A percentile compares a stretch with the other conserved stretches of the same genome.
phyloP scores from a whole-genome alignment of 495 filamentous ascomycete species.

The Penicillium herquei region DNA sequence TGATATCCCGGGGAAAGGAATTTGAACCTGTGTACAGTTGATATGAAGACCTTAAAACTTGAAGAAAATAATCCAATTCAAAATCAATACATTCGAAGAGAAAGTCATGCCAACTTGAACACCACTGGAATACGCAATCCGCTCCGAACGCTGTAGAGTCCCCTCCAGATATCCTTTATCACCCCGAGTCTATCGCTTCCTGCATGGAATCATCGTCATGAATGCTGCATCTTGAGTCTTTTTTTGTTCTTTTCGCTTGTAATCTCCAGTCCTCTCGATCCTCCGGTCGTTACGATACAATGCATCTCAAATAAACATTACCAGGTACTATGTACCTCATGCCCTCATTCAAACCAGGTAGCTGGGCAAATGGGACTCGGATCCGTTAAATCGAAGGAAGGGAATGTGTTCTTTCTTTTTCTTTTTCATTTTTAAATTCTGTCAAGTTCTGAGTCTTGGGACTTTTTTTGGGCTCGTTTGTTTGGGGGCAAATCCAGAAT shows the following conservation, averaged over 20 bases:
- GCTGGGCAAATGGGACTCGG: no score
- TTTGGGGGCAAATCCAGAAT: conserved; percentile 14
- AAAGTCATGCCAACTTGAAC: neutral
- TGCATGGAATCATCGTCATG: no score
- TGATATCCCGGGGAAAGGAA: conserved; percentile 17
- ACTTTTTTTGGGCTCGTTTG: conserved; percentile 1
- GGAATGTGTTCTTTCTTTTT: conserved; percentile 6
- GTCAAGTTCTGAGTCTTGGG: conserved; percentile 2
- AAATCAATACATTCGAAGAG: conserved; percentile 5
- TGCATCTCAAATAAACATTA: conserved; percentile 9
- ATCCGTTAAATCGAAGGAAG: neutral
- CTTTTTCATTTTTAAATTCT: conserved; percentile 13
- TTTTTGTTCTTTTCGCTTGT: no score
- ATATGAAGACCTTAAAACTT: conserved; percentile 1
- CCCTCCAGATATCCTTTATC: no score
- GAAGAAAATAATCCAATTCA: conserved; percentile 2
- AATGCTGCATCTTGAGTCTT: no score
- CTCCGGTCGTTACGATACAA: conserved; percentile 3
- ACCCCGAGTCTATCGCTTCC: neutral
- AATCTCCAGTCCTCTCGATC: neutral
- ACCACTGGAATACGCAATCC: neutral
- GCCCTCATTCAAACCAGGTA: neutral
- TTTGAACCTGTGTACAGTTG: conserved; percentile 12
- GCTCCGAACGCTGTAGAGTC: no score
- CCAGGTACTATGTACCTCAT: conserved; percentile 11